A percentile compares a stretch with the other conserved stretches of the same genome.
These are phyloP conservation scores for Clathrospora elynae DNA, from an alignment of 2,329 filamentous ascomycete species.

Conservation along the genomic window DNA sequence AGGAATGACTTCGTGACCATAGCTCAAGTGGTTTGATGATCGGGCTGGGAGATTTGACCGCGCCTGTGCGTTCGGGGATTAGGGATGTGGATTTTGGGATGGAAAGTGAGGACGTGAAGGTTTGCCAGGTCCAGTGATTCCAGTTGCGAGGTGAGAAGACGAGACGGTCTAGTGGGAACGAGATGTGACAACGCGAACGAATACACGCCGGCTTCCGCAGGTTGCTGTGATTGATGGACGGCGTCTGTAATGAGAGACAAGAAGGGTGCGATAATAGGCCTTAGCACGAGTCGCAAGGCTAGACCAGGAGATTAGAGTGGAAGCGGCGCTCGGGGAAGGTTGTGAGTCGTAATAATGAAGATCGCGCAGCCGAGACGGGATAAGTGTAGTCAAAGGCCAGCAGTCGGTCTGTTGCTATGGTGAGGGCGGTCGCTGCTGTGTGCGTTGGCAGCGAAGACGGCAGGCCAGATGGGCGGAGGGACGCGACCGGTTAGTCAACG, in stretches of 20 bases:
- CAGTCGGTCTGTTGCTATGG: conserved; percentile 47
- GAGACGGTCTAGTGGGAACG: conserved; percentile 30
- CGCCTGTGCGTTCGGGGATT: conserved; percentile 44
- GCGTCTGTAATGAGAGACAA: conserved; percentile 33
- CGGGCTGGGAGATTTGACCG: conserved; percentile 42
- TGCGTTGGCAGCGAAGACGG: conserved; percentile 42
- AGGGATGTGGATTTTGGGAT: conserved; percentile 43
- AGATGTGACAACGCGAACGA: conserved; percentile 30
- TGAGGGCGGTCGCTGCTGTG: conserved; percentile 46
- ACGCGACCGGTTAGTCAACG: conserved; percentile 19
- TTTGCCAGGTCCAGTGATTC: conserved; percentile 27
- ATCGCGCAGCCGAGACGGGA: conserved; percentile 37
- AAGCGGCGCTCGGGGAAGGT: conserved; percentile 38
- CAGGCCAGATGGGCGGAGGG: conserved; percentile 24
- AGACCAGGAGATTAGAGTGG: conserved; percentile 46
- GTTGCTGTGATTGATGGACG: conserved; percentile 38
- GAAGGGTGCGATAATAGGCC: conserved; percentile 37
- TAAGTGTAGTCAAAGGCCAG: conserved; percentile 38
- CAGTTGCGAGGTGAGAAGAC: conserved; percentile 21
- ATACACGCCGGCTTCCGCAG: conserved; percentile 24
- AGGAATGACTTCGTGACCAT: conserved; percentile 49
- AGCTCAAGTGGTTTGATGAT: conserved; percentile 46
- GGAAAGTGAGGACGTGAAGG: conserved; percentile 27
- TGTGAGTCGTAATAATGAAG: conserved; percentile 45
- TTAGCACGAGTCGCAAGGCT: conserved; percentile 47